phyloP scores from a whole-genome alignment of 805 yeast species.

The Barnettozyma pratensis region DNA sequence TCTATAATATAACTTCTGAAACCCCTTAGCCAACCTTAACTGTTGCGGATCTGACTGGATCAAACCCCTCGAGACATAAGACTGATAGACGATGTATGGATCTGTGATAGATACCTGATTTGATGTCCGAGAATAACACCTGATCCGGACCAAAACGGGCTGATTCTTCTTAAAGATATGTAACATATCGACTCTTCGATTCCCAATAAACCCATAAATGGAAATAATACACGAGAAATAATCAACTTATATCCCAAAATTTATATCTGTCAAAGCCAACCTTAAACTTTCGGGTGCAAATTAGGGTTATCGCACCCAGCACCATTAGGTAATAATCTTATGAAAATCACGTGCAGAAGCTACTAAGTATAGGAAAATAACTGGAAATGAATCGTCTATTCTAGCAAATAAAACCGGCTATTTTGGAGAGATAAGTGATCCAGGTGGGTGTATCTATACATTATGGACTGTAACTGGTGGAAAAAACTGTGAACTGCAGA shows the following conservation, averaged over 20 bases:
- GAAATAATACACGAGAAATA: not conserved
- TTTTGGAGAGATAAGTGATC: not conserved
- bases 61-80: constrained; percentile 45
- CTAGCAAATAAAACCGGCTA: not conserved
- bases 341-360: not conserved
- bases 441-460: not conserved
- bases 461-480: not conserved
- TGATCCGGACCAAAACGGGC: not conserved
- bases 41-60: constrained; percentile 54
- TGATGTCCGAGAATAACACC: constrained; percentile 4
- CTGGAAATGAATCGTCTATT: not conserved
- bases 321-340: not conserved
- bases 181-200: not conserved
- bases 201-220: not conserved
- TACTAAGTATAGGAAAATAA: too few species aligned
- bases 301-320: too few species aligned
- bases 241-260: not conserved
- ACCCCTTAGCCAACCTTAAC: constrained; percentile 55
- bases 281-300: constrained; percentile 1
- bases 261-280: not conserved
- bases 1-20: constrained; percentile 54
- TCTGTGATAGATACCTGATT: constrained; percentile 46
- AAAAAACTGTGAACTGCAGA: too few species aligned
- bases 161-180: too few species aligned
- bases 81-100: constrained; percentile 53